Conservation (phyloP, 2,329 filamentous ascomycete species). For the Penicillium hordei region DNA sequence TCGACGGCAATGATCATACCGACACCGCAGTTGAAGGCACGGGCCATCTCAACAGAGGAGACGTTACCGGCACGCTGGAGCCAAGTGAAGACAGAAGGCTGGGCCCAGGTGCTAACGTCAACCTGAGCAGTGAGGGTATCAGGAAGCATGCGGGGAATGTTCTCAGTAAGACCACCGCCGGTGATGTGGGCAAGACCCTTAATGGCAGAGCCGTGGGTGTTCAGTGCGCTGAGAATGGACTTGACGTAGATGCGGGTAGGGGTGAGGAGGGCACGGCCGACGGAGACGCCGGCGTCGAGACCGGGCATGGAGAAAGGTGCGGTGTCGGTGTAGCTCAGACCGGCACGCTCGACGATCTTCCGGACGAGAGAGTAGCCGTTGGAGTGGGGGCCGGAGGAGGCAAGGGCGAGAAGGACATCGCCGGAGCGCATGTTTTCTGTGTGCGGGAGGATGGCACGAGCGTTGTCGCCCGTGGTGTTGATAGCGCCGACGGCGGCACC, state of each 20-base stretch:
- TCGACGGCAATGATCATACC: constrained; percentile 90
- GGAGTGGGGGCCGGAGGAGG: constrained; percentile 85
- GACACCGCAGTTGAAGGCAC: constrained; percentile 91
- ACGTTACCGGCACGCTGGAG: constrained; percentile 72
- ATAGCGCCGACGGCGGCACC: constrained; percentile 88
- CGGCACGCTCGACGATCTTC: constrained; percentile 74
- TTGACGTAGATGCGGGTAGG: constrained; percentile 95
- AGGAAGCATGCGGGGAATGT: constrained; percentile 92
- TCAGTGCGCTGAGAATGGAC: constrained; percentile 67
- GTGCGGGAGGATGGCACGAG: constrained; percentile 69
- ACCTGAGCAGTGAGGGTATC: constrained; percentile 74
- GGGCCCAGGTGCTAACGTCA: constrained; percentile 71
- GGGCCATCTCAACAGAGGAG: constrained; percentile 74
- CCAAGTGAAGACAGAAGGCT: constrained; percentile 83
- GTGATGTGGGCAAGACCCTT: constrained; percentile 98
- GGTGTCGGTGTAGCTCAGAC: constrained; percentile 67
- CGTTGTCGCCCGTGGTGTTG: constrained; percentile 51
- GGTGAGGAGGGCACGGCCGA: constrained; percentile 78
- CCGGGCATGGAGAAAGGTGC: constrained; percentile 75
- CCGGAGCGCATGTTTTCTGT: constrained; percentile 73
- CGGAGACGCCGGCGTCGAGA: constrained; percentile 57
- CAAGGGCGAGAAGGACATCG: constrained; percentile 82
- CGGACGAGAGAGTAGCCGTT: constrained; percentile 98
- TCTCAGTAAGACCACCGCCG: constrained; percentile 87
- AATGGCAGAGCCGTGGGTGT: constrained; percentile 54